Conservation (phyloP, 345 rosid species). For the Crucihimalaya himalaica region DNA sequence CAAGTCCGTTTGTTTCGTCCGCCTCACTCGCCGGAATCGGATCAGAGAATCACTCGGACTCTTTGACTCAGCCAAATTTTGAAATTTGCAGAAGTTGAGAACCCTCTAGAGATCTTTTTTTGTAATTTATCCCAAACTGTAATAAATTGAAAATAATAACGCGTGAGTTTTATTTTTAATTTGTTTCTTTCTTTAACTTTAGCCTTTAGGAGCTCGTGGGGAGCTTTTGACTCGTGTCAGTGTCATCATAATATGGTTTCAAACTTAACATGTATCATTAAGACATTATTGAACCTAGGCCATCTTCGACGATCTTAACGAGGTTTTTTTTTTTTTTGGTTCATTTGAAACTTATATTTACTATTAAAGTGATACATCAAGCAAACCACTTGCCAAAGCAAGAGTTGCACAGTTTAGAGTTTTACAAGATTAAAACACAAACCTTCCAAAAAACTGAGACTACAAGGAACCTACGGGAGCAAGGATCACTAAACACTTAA, state of each 20-base stretch:
- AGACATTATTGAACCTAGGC: too few species aligned
- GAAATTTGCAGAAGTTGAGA: neutral
- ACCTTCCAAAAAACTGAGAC: too few species aligned
- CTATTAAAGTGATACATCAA: too few species aligned
- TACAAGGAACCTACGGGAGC: too few species aligned
- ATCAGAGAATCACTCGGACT: conserved; percentile 24
- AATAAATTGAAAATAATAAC: neutral
- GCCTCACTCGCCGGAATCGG: conserved; percentile 38
- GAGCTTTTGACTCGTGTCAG: conserved; percentile 23
- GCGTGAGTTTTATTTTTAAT: conserved; percentile 3
- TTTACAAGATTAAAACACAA: too few species aligned
- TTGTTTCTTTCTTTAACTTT: too few species aligned
- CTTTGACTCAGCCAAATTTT: conserved; percentile 25
- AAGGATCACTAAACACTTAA: too few species aligned
- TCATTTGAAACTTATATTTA: too few species aligned
- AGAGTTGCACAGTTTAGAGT: too few species aligned
- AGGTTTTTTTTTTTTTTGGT: too few species aligned
- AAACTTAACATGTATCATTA: neutral
- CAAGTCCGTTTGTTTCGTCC: neutral
- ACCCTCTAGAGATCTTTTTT: neutral
- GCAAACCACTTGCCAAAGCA: too few species aligned
- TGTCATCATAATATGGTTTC: conserved; percentile 20
- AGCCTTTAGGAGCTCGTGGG: conserved; percentile 31
- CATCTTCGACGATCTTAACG: too few species aligned
- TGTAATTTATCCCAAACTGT: neutral